These are phyloP conservation scores for Neckera pumila DNA, from an alignment of 225 moss, liverwort and hornwort genomes.

Conservation along the genomic window DNA sequence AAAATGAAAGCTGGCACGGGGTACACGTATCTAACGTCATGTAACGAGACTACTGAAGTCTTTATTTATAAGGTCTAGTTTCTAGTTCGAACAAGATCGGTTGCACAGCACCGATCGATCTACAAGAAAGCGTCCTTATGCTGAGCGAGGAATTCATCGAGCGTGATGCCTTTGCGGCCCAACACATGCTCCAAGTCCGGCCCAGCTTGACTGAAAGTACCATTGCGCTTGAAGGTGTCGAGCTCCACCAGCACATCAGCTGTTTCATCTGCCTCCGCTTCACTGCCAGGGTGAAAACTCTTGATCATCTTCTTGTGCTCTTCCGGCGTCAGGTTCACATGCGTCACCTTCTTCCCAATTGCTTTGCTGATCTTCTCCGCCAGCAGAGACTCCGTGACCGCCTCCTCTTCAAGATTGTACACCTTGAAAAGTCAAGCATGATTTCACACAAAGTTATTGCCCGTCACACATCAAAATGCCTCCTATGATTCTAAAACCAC, in stretches of 20 bases:
- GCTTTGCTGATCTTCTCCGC: constrained; percentile 5
- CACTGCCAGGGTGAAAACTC: neutral
- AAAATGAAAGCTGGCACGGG: neutral
- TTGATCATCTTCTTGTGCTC: neutral
- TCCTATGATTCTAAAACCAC: no score
- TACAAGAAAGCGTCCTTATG: neutral
- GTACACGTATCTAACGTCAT: neutral
- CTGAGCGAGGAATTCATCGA: constrained; percentile 1
- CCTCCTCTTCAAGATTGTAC: neutral
- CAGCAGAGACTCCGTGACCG: neutral
- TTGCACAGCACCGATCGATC: neutral
- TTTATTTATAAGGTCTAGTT: neutral
- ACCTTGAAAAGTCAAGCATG: neutral
- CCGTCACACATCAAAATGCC: neutral
- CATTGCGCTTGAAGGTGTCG: neutral
- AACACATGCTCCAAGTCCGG: constrained; percentile 9
- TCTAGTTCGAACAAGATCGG: neutral
- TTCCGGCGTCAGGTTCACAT: neutral
- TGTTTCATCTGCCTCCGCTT: neutral
- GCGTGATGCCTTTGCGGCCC: constrained; percentile 12
- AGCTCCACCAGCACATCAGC: neutral
- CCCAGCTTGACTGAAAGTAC: neutral
- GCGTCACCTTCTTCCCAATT: constrained; percentile 1
- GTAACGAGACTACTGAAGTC: neutral
- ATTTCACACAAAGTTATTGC: neutral